Percentiles rank a stretch among this genome's conserved stretches.
These are phyloP conservation scores for Daphne laureola DNA, from an alignment of 441 rosid species.

Conservation along the genomic window DNA sequence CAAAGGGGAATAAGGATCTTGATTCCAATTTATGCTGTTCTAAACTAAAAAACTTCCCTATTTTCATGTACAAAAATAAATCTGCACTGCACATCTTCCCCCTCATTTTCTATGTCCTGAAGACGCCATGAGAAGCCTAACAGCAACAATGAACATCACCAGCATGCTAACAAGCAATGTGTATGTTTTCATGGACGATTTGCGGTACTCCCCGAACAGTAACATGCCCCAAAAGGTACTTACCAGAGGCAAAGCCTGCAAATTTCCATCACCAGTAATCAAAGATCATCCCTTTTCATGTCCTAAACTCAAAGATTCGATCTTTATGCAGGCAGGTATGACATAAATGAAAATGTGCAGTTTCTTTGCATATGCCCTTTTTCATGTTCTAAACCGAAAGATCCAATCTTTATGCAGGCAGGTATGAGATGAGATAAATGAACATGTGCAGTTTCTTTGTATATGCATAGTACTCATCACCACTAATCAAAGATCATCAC, in stretches of 20 bases:
- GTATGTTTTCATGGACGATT: constrained; percentile 60
- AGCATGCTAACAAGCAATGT: constrained; percentile 48
- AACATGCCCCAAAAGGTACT: constrained; percentile 78
- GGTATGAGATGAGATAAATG: no score
- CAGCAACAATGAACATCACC: constrained; percentile 62
- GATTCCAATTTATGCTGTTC: no score
- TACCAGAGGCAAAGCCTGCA: constrained; percentile 82
- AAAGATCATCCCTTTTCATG: not conserved
- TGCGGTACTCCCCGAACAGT: constrained; percentile 71
- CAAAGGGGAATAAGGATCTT: no score
- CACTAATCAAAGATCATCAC: not conserved
- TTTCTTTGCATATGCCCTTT: not conserved
- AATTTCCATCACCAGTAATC: not conserved
- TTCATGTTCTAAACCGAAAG: no score
- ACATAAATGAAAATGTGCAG: not conserved
- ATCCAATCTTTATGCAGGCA: no score
- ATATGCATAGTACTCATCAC: no score
- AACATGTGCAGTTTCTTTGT: not conserved
- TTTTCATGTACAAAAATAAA: no score
- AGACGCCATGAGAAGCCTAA: constrained; percentile 75
- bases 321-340: no score
- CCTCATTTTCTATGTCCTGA: constrained; percentile 54
- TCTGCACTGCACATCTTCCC: no score
- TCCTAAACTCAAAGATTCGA: no score
- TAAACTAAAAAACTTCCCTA: no score